Evolutionary conservation across 192 early-diverging fungal species (phyloP).

Genomic region (Entomortierella parvispora): DNA sequence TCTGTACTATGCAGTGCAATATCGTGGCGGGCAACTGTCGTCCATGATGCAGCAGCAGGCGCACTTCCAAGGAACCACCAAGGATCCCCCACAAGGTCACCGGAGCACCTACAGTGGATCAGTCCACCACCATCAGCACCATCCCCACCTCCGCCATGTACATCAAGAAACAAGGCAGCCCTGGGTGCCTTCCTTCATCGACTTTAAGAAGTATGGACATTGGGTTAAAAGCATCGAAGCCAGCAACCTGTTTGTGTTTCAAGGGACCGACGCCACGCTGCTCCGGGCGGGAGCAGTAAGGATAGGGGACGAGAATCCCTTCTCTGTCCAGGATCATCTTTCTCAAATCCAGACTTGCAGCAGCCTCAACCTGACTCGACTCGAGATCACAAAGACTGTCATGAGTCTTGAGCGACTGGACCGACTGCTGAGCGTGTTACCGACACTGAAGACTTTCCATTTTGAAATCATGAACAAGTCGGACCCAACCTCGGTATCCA

Average conservation of each 20-base stretch:
- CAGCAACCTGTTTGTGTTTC: conserved; percentile 29
- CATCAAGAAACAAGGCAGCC: neutral
- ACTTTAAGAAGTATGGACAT: conserved; percentile 31
- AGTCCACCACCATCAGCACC: neutral
- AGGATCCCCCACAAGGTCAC: too few relatives aligned
- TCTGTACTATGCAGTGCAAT: conserved; percentile 33
- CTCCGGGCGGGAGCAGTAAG: neutral
- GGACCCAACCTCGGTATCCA: neutral
- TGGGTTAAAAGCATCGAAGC: conserved; percentile 33
- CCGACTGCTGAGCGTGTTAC: conserved; percentile 24
- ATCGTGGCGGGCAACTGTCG: conserved; percentile 5
- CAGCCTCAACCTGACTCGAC: conserved; percentile 16
- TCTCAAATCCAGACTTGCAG: conserved; percentile 29
- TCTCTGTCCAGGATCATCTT: conserved; percentile 32
- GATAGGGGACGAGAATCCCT: neutral
- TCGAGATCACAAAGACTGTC: conserved; percentile 35
- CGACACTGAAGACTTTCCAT: conserved; percentile 36
- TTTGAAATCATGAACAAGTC: conserved; percentile 44
- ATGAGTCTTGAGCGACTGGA: conserved; percentile 45
- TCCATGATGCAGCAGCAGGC: neutral
- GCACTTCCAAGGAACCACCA: neutral
- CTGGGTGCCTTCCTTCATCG: conserved; percentile 21
- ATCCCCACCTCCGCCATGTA: neutral
- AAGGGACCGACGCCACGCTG: neutral
- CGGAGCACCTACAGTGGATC: neutral